Conservation (phyloP, 192 early-diverging fungal species). For the Jimgerdemannia flammicorona region DNA sequence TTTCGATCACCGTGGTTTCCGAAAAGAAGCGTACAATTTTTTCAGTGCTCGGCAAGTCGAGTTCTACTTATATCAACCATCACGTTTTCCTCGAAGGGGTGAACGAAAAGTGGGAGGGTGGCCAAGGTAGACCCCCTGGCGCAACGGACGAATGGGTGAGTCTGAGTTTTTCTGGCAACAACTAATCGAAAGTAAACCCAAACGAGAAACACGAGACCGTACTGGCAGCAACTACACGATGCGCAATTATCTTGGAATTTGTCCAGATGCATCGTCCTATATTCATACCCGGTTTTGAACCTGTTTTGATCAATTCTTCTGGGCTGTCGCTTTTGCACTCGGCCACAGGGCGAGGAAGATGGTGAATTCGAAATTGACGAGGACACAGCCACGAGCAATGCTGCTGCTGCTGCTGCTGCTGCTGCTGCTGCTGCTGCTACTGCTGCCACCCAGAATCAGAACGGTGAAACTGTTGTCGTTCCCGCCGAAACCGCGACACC, state of each 20-base stretch:
- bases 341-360: conserved; percentile 10
- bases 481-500: too few relatives aligned
- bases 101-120: not conserved
- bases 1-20: too few relatives aligned
- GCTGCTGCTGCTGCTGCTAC: not conserved
- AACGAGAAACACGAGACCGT: too few relatives aligned
- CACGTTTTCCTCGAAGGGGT: not conserved
- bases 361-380: conserved; percentile 21
- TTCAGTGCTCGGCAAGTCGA: too few relatives aligned
- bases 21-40: too few relatives aligned
- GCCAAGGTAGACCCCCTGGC: not conserved
- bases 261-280: too few relatives aligned
- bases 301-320: too few relatives aligned
- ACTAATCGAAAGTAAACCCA: too few relatives aligned
- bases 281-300: too few relatives aligned
- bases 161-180: not conserved
- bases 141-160: not conserved
- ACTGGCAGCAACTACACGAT: too few relatives aligned
- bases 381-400: conserved; percentile 1
- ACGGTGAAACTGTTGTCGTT: not conserved
- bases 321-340: not conserved
- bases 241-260: too few relatives aligned
- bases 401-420: not conserved
- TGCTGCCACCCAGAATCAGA: not conserved
- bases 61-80: too few relatives aligned